These are phyloP conservation scores for Populus euphratica DNA, from an alignment of 345 rosid genomes.

Conservation along the genomic window DNA sequence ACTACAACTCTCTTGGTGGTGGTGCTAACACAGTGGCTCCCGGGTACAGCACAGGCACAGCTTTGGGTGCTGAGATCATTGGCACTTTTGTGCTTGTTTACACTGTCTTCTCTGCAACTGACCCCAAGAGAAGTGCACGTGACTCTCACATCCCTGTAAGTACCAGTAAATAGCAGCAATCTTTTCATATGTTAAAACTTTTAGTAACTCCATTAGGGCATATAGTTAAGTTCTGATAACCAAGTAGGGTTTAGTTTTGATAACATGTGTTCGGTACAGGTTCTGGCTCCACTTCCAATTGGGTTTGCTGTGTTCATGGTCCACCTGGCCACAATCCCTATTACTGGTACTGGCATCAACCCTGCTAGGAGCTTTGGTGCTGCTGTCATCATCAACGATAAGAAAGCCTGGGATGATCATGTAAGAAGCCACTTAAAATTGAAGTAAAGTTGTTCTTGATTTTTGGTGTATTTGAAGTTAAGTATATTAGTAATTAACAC, in stretches of 20 bases:
- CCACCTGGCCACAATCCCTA: conserved; percentile 68
- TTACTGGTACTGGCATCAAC: conserved; percentile 68
- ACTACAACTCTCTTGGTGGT: conserved; percentile 54
- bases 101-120: conserved; percentile 83
- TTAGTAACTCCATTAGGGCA: too few species aligned
- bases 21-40: conserved; percentile 54
- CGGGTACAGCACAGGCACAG: conserved; percentile 66
- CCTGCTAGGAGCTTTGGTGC: conserved; percentile 70
- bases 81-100: conserved; percentile 73
- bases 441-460: background rate
- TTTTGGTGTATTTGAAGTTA: background rate
- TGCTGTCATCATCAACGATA: conserved; percentile 52
- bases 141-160: conserved; percentile 85
- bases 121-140: conserved; percentile 83
- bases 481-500: background rate
- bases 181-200: background rate
- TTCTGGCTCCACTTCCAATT: conserved; percentile 74
- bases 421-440: conserved; percentile 11
- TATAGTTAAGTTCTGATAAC: background rate
- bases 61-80: conserved; percentile 80
- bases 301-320: conserved; percentile 75
- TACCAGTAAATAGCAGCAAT: background rate
- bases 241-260: background rate
- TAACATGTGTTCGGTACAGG: conserved; percentile 20
- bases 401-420: conserved; percentile 58